Evolutionary conservation across 108 stramenopile species (phyloP).

Genomic region (Epipyxis sp.): DNA sequence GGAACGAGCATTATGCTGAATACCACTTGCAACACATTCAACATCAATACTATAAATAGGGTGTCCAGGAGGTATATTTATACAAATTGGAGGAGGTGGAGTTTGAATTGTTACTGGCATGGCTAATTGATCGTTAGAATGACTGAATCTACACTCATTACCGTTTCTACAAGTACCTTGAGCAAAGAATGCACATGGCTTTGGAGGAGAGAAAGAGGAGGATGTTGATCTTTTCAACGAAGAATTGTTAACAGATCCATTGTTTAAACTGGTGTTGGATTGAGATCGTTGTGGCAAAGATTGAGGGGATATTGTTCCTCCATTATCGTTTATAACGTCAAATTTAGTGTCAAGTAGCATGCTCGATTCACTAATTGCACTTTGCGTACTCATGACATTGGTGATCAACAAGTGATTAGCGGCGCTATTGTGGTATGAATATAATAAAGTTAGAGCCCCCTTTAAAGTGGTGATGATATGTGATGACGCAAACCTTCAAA

Average conservation of each 20-base stretch:
- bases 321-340: too few relatives aligned
- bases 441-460: too few relatives aligned
- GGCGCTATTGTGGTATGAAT: too few relatives aligned
- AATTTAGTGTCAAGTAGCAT: too few relatives aligned
- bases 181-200: slow-evolving; percentile 7
- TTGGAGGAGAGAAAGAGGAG: background rate
- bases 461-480: too few relatives aligned
- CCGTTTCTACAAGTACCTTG: background rate
- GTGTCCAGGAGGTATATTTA: slow-evolving; percentile 9
- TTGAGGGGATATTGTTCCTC: too few relatives aligned
- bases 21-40: slow-evolving; percentile 21
- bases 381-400: too few relatives aligned
- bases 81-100: background rate
- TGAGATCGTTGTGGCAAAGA: too few relatives aligned
- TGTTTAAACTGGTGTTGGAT: too few relatives aligned
- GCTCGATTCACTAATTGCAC: too few relatives aligned
- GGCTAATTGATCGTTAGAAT: background rate
- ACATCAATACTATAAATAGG: slow-evolving; percentile 19
- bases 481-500: too few relatives aligned
- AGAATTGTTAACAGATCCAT: background rate
- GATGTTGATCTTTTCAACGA: background rate
- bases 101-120: background rate
- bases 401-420: too few relatives aligned
- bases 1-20: slow-evolving; percentile 25
- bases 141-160: background rate